Base-by-base conservation (phyloP, 192 early-diverging fungal species). In the Umbelopsis ramanniana region DNA sequence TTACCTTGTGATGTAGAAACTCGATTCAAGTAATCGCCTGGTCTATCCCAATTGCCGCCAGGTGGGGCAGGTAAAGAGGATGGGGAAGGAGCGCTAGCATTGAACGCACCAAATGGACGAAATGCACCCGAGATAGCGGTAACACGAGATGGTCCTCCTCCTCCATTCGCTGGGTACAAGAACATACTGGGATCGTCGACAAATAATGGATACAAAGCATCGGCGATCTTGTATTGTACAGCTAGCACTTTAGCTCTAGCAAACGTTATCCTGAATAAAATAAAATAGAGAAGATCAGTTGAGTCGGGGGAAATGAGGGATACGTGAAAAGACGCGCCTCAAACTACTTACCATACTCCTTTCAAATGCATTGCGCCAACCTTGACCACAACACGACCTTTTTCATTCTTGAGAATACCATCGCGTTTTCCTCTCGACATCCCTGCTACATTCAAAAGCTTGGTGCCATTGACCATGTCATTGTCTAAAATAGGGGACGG, bases 381-480 rank as follows among this genome's bases (percentile, higher is more conserved):
- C 75, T 91, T 91, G 63, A 89, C 86, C 7, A 91, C 89, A 3
- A 82, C 81, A 26, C 89, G 87, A 9, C 85, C 88, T 76, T 89
- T 87, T 80, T 89, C 89, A 74, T 89, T 87, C 75, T 91, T 91
- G 21, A 91, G 78, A 66, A 89, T 89, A 15, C 86, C 89, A 73
- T 91, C 89, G 45, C 89, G 80, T 78, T 89, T 89, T 67, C 89
- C 89, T 24, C 89, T 84, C 60, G 89, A 86, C 89, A 91, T 89
- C 43, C 87, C 87, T 40, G 83, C 85, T 17, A 91, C 86, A 72
- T 91, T 91, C 66, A 91, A 80, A 60, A 91, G 78, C 77, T 91
- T 91, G 55, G 89, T 91, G 52, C 89, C 88, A 74, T 91, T 89
- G 46, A 89, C 85, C 85, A 88, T 89, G 66, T 88, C 87, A 77